Percentiles rank a stretch among this genome's conserved stretches.
phyloP scores from a whole-genome alignment of 2,329 filamentous ascomycete genomes.

The Hypocreales sp. region DNA sequence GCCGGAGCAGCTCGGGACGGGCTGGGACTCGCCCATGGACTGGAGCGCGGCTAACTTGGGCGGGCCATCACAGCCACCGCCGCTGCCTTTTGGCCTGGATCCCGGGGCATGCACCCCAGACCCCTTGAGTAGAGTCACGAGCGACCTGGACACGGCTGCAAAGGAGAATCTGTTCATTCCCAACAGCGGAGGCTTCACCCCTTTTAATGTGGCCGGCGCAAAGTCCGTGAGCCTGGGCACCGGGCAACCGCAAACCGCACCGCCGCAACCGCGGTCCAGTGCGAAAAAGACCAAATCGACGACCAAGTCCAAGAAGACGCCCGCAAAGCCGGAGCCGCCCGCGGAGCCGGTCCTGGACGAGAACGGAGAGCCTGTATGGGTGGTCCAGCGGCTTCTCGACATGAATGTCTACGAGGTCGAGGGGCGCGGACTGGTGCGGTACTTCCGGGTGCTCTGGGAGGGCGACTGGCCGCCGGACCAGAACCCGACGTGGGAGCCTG shows the following conservation, averaged over 20 bases:
- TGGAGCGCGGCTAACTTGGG: too few species aligned
- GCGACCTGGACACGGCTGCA: too few species aligned
- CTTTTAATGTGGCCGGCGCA: background rate
- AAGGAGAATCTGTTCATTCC: too few species aligned
- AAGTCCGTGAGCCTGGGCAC: background rate
- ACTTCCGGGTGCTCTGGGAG: slow-evolving; percentile 39
- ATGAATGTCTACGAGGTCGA: slow-evolving; percentile 21
- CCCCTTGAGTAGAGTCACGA: too few species aligned
- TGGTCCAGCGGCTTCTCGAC: slow-evolving; percentile 29
- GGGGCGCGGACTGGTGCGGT: slow-evolving; percentile 19
- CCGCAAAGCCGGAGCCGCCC: background rate
- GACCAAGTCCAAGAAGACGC: slow-evolving; percentile 1
- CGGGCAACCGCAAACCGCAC: background rate
- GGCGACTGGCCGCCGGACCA: slow-evolving; percentile 39
- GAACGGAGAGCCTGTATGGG: slow-evolving; percentile 17
- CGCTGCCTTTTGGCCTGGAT: too few species aligned
- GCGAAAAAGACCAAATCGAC: slow-evolving; percentile 1
- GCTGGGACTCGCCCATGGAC: too few species aligned
- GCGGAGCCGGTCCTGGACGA: background rate
- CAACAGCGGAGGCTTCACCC: background rate
- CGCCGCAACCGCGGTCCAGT: too few species aligned
- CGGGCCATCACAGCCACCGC: too few species aligned
- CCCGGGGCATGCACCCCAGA: too few species aligned
- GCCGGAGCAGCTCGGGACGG: too few species aligned
- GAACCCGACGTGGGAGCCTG: slow-evolving; percentile 44